Evolutionary conservation across 2,329 filamentous ascomycete species (phyloP), one percentile per base, ranked within the genome.

Genomic region (Pseudonectria buxi): DNA sequence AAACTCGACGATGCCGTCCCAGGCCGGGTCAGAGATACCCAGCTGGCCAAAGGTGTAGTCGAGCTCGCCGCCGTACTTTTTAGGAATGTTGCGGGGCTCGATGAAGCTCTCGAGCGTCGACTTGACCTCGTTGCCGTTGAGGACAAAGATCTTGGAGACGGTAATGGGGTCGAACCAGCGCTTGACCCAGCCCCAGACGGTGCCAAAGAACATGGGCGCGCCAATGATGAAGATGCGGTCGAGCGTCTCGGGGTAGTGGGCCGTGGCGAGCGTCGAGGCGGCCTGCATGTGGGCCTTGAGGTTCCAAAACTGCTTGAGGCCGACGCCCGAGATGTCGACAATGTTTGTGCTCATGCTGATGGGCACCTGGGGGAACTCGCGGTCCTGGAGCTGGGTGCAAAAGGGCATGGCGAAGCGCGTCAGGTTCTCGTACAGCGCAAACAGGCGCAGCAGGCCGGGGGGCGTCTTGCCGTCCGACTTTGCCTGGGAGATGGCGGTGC

Each of bases 161-260:
- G 90, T 95, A 43, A 88, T 87, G 6, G 89, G 89, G 64, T 89
- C 84, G 55, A 95, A 95, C 88, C 89, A 95, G 54, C 84, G 82
- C 71, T 94, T 94, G 64, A 94, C 76, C 87, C 88, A 95, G 47
- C 85, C 80, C 89, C 89, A 90, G 41, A 95, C 86, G 3, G 87
- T 95, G 32, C 84, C 83, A 68, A 95, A 95, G 72, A 94, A 95
- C 30, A 75, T 67, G 7, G 90, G 90, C 1, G 90, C 90, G 42
- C 89, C 89, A 45, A 95, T 87, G 53, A 96, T 83, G 43, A 70
- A 71, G 50, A 71, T 70, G 26, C 65, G 51, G 40, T 63, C 90
- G 32, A 95, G 67, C 1, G 89, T 96, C 65, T 96, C 90, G 1
- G 90, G 90, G 58, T 95, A 96, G 64, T 95, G 86, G 5, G 89